A percentile compares a stretch with the other conserved stretches of the same genome.
phyloP scores from a whole-genome alignment of 192 early-diverging fungal species.

The Entomortierella lignicola region DNA sequence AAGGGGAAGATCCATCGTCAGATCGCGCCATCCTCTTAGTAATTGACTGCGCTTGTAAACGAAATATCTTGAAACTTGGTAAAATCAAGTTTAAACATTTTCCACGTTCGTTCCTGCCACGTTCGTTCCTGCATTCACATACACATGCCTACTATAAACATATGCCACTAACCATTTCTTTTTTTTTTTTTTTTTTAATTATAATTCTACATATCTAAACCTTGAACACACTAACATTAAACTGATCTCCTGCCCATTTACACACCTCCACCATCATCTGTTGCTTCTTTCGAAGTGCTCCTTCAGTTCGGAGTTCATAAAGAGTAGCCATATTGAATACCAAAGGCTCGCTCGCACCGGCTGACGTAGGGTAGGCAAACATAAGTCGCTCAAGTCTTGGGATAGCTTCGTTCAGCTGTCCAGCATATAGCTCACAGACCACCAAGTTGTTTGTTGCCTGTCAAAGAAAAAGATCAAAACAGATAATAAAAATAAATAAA shows the following conservation, averaged over 20 bases:
- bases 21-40: constrained; percentile 23
- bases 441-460: constrained; percentile 62
- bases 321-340: constrained; percentile 66
- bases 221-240: constrained; percentile 61
- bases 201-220: constrained; percentile 1
- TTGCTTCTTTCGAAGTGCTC: constrained; percentile 54
- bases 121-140: not conserved
- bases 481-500: not conserved
- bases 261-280: constrained; percentile 56
- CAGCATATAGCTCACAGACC: constrained; percentile 63
- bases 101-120: no score
- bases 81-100: no score
- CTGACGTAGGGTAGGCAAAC: constrained; percentile 55
- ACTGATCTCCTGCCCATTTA: constrained; percentile 63
- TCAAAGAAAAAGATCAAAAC: not conserved
- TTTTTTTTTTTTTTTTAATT: no score
- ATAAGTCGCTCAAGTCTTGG: constrained; percentile 54
- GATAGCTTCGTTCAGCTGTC: constrained; percentile 57
- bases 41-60: constrained; percentile 1
- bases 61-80: no score
- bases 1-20: constrained; percentile 16
- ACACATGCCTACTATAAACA: not conserved
- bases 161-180: no score
- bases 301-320: constrained; percentile 62
- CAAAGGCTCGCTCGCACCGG: constrained; percentile 58